Conservation (phyloP, 331 rosid species). For the Cucumis variabilis region DNA sequence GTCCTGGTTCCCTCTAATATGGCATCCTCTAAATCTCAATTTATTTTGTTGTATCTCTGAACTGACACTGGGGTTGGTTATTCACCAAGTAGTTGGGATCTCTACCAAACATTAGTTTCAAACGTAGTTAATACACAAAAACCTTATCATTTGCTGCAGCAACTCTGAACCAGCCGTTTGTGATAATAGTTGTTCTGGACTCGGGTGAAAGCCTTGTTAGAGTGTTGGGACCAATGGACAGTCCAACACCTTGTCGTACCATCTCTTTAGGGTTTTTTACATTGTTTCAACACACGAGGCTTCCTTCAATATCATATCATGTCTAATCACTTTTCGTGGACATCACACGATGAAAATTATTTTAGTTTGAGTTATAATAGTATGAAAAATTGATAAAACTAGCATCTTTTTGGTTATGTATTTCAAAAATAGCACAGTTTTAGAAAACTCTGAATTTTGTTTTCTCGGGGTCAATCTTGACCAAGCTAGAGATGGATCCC, state of each 20-base stretch:
- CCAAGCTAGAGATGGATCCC: too few relatives aligned
- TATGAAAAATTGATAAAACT: too few relatives aligned
- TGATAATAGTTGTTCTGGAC: slow-evolving; percentile 84
- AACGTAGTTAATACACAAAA: slow-evolving; percentile 41
- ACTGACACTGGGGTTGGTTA: slow-evolving; percentile 31
- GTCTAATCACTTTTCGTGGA: too few relatives aligned
- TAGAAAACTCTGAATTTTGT: too few relatives aligned
- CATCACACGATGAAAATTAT: too few relatives aligned
- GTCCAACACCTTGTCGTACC: slow-evolving; percentile 71
- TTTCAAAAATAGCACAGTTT: too few relatives aligned
- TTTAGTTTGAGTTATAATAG: too few relatives aligned
- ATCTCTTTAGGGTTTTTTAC: slow-evolving; percentile 58
- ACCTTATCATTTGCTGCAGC: slow-evolving; percentile 85
- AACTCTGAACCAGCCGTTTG: slow-evolving; percentile 78
- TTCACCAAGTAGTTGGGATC: slow-evolving; percentile 49
- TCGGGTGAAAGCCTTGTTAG: slow-evolving; percentile 59
- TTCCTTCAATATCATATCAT: slow-evolving; percentile 55
- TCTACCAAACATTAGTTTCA: neutral
- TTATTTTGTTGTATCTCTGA: slow-evolving; percentile 20
- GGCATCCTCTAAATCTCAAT: slow-evolving; percentile 17
- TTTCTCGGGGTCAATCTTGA: too few relatives aligned
- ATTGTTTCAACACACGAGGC: slow-evolving; percentile 62
- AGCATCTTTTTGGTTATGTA: too few relatives aligned
- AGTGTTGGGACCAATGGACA: slow-evolving; percentile 63
- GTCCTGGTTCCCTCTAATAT: neutral